phyloP scores from a whole-genome alignment of 768 basidiomycete species.

The Fistulinella prunicolor region DNA sequence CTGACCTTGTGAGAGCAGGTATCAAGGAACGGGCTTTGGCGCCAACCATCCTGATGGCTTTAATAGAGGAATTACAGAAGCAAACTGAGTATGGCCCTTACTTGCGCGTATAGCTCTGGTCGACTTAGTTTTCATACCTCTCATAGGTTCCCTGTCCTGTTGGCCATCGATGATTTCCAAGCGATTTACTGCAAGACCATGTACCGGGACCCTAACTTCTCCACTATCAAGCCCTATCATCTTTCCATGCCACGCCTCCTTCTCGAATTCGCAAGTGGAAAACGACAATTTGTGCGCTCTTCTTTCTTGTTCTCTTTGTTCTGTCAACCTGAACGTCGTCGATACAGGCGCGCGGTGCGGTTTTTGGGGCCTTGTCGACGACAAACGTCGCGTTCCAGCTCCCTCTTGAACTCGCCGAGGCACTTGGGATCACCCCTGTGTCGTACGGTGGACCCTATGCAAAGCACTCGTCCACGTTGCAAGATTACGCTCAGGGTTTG shows the following conservation, averaged over 20 bases:
- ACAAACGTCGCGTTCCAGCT: slow-evolving; percentile 57
- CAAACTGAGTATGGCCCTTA: slow-evolving; percentile 56
- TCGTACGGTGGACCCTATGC: slow-evolving; percentile 52
- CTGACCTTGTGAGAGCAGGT: slow-evolving; percentile 57
- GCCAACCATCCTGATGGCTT: slow-evolving; percentile 51
- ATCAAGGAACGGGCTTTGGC: slow-evolving; percentile 50
- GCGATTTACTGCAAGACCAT: slow-evolving; percentile 63
- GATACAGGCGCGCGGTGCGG: slow-evolving; percentile 61
- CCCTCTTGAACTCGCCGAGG: slow-evolving; percentile 62
- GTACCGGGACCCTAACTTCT: slow-evolving; percentile 75
- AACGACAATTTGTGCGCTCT: slow-evolving; percentile 56
- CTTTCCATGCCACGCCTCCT: slow-evolving; percentile 75
- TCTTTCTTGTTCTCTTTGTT: slow-evolving; percentile 9
- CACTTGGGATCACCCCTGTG: slow-evolving; percentile 47
- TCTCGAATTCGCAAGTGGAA: slow-evolving; percentile 76
- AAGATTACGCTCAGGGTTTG: slow-evolving; percentile 54
- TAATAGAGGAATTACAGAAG: slow-evolving; percentile 58
- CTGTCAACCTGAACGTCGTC: background rate
- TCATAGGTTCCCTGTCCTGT: slow-evolving; percentile 67
- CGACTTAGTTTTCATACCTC: background rate
- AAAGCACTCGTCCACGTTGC: slow-evolving; percentile 47
- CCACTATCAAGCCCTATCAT: slow-evolving; percentile 68
- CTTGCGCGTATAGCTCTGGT: background rate
- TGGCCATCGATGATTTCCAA: slow-evolving; percentile 89
- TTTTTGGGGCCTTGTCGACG: slow-evolving; percentile 67